Base-by-base conservation (phyloP, 2,329 filamentous ascomycete species). In the Penicillium sclerotiorum region DNA sequence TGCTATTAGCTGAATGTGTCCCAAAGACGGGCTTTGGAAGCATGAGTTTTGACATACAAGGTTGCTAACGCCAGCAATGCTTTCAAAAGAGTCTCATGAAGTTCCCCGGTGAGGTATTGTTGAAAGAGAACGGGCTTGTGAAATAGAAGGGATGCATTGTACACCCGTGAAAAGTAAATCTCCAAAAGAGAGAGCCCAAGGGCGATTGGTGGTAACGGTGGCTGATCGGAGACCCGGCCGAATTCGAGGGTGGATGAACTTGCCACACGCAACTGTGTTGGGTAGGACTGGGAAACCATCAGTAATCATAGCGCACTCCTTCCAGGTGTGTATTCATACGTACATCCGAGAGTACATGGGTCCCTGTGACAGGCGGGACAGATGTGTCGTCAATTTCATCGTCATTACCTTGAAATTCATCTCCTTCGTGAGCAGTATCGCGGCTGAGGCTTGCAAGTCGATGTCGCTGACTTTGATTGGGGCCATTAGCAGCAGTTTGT, bases 171-270 rank as follows among this genome's bases (percentile, higher is more conserved):
- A 32, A 46, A 46, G 35, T 46, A 46, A 15, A 46, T 32, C 9
- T 46, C 44, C n/a, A 46, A n/a, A 11, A 46, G 22, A 21, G 44
- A 38, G 13, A 46, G 44, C 12, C 44, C 33, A 12, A 46, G 23
- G 4, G 44, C 44, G 15, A 11, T 27, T n/a, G 44, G 44, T 30
- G 44, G 44, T 12, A 46, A 32, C 1, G 44, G 33, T 20, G 35
- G 44, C n/a, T 37, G 33, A 2, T 45, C 32, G 3, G 43, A 18
- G 25, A 21, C 37, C 20, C 13, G 21, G 15, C 25, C 12, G 12
- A 12, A 12, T 12, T 7, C 7, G 12, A 12, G 25, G 12, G 25
- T 12, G 7, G 12, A 13, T 8, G 35, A 21, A 4, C 23, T 39
- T 18, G 30, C 30, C 12, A 4, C 7, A 4, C 44, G 43, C 13